Conservation (phyloP, 176 grass and related monocot species). For the Juncus effusus region DNA sequence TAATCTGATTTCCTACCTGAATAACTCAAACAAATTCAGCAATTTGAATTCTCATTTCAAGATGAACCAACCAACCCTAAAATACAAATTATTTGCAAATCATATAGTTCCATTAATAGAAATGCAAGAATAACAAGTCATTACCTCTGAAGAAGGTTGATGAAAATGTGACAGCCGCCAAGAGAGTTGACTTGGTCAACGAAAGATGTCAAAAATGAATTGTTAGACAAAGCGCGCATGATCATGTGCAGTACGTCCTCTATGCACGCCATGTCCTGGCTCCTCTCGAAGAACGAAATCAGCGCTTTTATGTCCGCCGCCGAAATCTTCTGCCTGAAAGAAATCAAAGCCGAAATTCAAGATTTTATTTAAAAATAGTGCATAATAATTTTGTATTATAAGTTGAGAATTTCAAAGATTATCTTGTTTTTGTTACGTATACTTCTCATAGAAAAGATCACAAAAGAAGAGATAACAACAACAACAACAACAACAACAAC, state of each 20-base stretch:
- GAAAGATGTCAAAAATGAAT: slow-evolving; percentile 66
- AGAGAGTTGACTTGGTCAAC: slow-evolving; percentile 77
- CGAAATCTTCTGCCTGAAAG: slow-evolving; percentile 74
- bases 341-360: background rate
- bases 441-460: too few species aligned
- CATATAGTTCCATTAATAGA: too few species aligned
- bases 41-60: background rate
- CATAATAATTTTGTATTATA: too few species aligned
- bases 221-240: slow-evolving; percentile 72
- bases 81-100: background rate
- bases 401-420: too few species aligned
- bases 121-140: background rate
- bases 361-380: too few species aligned
- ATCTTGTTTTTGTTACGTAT: too few species aligned
- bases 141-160: slow-evolving; percentile 95
- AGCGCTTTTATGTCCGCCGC: slow-evolving; percentile 76
- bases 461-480: too few species aligned
- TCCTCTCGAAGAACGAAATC: slow-evolving; percentile 88
- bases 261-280: slow-evolving; percentile 91
- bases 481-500: too few species aligned
- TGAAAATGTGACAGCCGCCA: slow-evolving; percentile 87
- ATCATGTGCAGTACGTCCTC: slow-evolving; percentile 95
- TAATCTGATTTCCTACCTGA: too few species aligned
- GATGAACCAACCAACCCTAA: slow-evolving; percentile 12
- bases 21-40: too few species aligned